Evolutionary conservation across 345 rosid species (phyloP).

Genomic region (Pistacia vera): DNA sequence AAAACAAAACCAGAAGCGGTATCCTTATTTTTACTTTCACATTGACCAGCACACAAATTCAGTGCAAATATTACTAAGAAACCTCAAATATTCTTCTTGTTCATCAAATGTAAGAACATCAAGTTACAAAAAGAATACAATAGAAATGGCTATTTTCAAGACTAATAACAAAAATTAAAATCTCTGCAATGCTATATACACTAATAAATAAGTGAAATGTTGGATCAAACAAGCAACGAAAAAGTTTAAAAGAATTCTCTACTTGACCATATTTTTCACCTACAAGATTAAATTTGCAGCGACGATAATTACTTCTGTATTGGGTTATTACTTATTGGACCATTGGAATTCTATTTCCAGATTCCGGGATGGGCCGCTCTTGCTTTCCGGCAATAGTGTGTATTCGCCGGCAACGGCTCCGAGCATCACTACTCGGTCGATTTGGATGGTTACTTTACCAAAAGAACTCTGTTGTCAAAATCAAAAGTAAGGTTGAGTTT

Average conservation of each 20-base stretch:
- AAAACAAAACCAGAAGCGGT: not conserved
- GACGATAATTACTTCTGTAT: slow-evolving; percentile 19
- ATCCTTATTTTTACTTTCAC: slow-evolving; percentile 25
- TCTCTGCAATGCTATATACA: slow-evolving; percentile 45
- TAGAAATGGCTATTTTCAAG: slow-evolving; percentile 28
- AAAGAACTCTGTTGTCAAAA: slow-evolving; percentile 74
- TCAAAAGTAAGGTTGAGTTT: not conserved
- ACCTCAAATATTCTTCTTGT: not conserved
- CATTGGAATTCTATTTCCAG: slow-evolving; percentile 98
- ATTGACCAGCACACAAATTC: slow-evolving; percentile 30
- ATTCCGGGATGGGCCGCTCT: slow-evolving; percentile 86
- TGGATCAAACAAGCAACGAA: not conserved
- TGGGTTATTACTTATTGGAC: slow-evolving; percentile 66
- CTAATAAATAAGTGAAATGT: slow-evolving; percentile 8
- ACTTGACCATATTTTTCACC: slow-evolving; percentile 2
- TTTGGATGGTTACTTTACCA: slow-evolving; percentile 97
- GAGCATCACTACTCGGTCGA: slow-evolving; percentile 94
- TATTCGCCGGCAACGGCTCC: slow-evolving; percentile 97
- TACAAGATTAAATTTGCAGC: slow-evolving; percentile 21
- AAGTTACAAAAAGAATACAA: slow-evolving; percentile 48
- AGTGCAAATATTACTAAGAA: slow-evolving; percentile 29
- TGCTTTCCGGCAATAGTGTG: slow-evolving; percentile 86
- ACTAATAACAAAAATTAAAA: slow-evolving; percentile 24
- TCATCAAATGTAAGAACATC: slow-evolving; percentile 15
- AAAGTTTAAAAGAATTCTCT: not conserved